Evolutionary conservation across 139 green algal genomes (phyloP).

Genomic region (Chlorokybus atmophyticus): DNA sequence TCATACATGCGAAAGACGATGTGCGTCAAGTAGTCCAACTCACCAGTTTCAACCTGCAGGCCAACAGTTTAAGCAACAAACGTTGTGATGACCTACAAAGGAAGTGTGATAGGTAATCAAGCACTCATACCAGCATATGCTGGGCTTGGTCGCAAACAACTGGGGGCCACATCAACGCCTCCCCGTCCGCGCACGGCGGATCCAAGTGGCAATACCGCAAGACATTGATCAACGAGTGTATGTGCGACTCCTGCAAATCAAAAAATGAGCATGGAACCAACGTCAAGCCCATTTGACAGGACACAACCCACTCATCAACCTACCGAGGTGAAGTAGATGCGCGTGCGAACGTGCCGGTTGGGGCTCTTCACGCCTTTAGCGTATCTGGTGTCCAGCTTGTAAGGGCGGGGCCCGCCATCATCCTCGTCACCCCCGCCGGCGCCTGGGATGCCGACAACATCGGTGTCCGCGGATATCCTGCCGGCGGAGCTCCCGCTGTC

Average conservation of each 20-base stretch:
- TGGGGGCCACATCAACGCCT: no score
- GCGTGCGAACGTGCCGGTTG: slow-evolving; percentile 85
- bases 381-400: slow-evolving; percentile 40
- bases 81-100: not conserved
- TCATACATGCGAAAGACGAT: slow-evolving; percentile 94
- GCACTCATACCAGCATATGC: slow-evolving; percentile 5
- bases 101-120: slow-evolving; percentile 9
- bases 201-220: slow-evolving; percentile 57
- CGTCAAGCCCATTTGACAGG: not conserved
- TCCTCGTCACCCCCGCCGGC: not conserved
- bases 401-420: not conserved
- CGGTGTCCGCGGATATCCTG: not conserved
- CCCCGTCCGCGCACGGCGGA: slow-evolving; percentile 27
- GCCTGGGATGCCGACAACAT: not conserved
- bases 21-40: slow-evolving; percentile 88
- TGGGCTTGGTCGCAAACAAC: not conserved
- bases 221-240: slow-evolving; percentile 90
- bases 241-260: slow-evolving; percentile 61
- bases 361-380: slow-evolving; percentile 84
- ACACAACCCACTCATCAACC: not conserved
- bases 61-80: no score
- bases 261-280: not conserved
- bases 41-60: no score
- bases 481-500: no score
- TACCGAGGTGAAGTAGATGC: slow-evolving; percentile 93